Evolutionary conservation across 805 yeast genomes (phyloP), one percentile per base, ranked within the genome.

Genomic region (Brettanomyces nanus): DNA sequence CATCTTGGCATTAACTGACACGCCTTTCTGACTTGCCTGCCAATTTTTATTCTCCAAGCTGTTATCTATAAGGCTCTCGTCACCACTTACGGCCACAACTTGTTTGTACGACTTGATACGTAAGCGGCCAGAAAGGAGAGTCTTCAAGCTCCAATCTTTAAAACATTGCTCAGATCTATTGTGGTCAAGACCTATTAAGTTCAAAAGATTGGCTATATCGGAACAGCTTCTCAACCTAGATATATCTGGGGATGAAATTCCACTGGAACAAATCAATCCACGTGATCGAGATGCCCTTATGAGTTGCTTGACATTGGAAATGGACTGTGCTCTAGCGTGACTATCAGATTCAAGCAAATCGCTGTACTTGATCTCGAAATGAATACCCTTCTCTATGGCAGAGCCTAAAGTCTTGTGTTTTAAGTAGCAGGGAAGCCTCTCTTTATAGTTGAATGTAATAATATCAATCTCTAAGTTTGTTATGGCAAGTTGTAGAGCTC

Each of bases 391-490:
- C 15, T 80, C 80, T 3, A 85, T 68, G 1, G 95, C 96, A 30
- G 86, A 77, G 31, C 95, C 83, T 6, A 86, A 69, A 1, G 85
- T 76, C 49, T 87, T 86, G 61, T 87, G 95, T 49, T 82, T 82
- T 46, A 92, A 62, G 54, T 77, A 85, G 45, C 75, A 79, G 0
- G 95, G 90, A 34, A 86, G 59, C 40, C 85, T 71, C 31, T 68
- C 64, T 19, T 72, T 61, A 54, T 81, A 71, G 37, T 82, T 77
- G 38, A 92, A 69, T 1, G 95, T 77, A 15, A 92, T 72, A 19
- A 92, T 43, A 60, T 92, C 97, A 31, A 89, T 68, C 42, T 87
- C 96, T 33, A 87, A 63, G 41, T 77, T 76, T 2, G 85, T 69
- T 17, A 87, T 77, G 3, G 92, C 80, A 36, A 81, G 62, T 34